Conservation (phyloP, 169 alveolate genomes). For the Eimeria necatrix region DNA sequence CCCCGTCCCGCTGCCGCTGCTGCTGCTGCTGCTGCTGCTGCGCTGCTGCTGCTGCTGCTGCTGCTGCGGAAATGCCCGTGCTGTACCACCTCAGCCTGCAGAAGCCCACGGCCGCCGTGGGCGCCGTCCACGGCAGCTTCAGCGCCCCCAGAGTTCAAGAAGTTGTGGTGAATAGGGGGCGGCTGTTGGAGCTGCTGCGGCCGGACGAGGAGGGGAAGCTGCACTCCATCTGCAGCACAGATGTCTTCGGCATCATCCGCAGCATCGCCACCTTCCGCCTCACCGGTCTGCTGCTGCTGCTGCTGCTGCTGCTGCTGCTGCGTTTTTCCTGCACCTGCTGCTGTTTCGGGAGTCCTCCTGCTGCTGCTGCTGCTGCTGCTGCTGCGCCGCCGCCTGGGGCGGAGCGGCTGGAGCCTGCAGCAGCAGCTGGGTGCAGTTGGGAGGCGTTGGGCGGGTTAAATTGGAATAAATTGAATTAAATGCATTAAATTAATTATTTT, state of each 20-base stretch:
- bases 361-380: too few relatives aligned
- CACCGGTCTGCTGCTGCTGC: conserved; percentile 80
- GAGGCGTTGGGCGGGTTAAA: too few relatives aligned
- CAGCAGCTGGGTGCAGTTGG: too few relatives aligned
- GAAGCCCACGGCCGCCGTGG: conserved; percentile 97
- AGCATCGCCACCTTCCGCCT: conserved; percentile 96
- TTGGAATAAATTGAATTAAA: too few relatives aligned
- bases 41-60: too few relatives aligned
- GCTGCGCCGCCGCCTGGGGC: too few relatives aligned
- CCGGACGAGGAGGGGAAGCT: conserved; percentile 96
- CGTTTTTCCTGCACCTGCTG: too few relatives aligned
- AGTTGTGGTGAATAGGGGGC: conserved; percentile 97
- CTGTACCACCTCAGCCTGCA: conserved; percentile 97
- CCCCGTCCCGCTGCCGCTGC: neutral
- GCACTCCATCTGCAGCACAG: conserved; percentile 93
- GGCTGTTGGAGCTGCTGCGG: conserved; percentile 94
- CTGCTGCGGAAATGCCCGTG: conserved; percentile 91
- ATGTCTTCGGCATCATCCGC: conserved; percentile 96
- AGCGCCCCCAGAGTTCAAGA: conserved; percentile 98
- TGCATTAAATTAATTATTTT: neutral
- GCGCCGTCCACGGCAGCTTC: conserved; percentile 98
- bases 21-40: too few relatives aligned
- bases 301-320: too few relatives aligned
- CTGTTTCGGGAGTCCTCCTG: too few relatives aligned
- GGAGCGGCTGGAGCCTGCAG: too few relatives aligned